A percentile compares a stretch with the other conserved stretches of the same genome.
phyloP scores from a whole-genome alignment of 257 asterid genomes.

The Leptodermis oblonga region DNA sequence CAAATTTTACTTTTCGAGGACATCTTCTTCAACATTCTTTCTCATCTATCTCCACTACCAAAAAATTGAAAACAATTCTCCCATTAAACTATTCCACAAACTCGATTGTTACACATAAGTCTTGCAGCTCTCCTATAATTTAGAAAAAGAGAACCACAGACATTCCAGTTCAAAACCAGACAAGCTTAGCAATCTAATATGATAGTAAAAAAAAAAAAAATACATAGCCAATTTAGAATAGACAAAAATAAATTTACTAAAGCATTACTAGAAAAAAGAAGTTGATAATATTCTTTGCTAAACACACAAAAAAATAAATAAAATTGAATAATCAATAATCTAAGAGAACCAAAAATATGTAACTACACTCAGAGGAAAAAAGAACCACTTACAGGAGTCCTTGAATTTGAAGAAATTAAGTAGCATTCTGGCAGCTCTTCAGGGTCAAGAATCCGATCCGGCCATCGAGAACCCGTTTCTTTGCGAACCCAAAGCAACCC shows the following conservation, averaged over 20 bases:
- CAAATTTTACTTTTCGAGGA: no score
- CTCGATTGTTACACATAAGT: background rate
- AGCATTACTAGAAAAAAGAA: background rate
- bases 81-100: background rate
- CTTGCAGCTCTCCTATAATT: background rate
- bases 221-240: background rate
- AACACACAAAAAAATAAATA: no score
- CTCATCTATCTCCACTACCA: no score
- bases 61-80: background rate
- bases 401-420: slow-evolving; percentile 59
- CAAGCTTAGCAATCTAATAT: no score
- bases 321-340: no score
- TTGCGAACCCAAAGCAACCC: slow-evolving; percentile 95
- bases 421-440: slow-evolving; percentile 68
- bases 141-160: background rate
- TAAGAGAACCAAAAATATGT: background rate
- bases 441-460: slow-evolving; percentile 67
- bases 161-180: background rate
- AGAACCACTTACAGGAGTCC: slow-evolving; percentile 73
- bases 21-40: no score
- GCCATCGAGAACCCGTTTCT: slow-evolving; percentile 96
- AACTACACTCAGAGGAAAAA: slow-evolving; percentile 1
- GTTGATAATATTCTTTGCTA: no score
- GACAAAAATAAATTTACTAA: background rate
- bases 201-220: background rate